Evolutionary conservation across 805 yeast genomes (phyloP), one percentile per base, ranked within the genome.

Genomic region (Kuraishia floccosa): DNA sequence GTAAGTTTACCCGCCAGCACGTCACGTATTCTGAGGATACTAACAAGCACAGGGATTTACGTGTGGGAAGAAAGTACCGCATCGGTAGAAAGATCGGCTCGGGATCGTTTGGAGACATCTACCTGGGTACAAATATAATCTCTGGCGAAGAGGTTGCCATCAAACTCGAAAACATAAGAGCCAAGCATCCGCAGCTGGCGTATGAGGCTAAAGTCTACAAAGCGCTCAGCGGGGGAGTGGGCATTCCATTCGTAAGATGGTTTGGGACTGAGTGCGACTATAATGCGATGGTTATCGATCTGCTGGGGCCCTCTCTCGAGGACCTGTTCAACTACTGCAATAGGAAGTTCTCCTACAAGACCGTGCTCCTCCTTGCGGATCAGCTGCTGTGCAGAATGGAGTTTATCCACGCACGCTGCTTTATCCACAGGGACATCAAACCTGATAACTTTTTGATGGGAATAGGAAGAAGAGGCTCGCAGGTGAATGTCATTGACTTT

Each of bases 61-160:
- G 94, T 52, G 89, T 89, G 24, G 97, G 97, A 31, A 83, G 91
- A 63, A 89, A 87, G 59, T 87, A 77, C 59, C 73, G 95, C 34
- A 79, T 87, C 47, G 95, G 96, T 24, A 78, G 96, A 38, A 87
- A 87, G 58, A 89, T 89, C 47, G 98, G 98, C 14, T 77, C 91
- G 25, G 98, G 98, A 13, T 87, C 96, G 8, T 89, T 89, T 55
- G 98, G 98, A 36, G 98, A 91, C 52, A 91, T 89, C 44, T 91
- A 91, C 56, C 68, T 86, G 41, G 83, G 95, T 9, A 84, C 94
- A 17, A 91, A 89, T 58, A 75, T 91, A 54, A 84, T 89, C 30
- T 81, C 93, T 25, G 96, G 97, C 25, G 97, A 91, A 56, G 96
- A 89, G 55, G 96, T 91, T 32, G 98, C 97, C 42, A 89, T 89